phyloP scores from a whole-genome alignment of 2,329 filamentous ascomycete genomes.

The Fragosphaeria purpurea region DNA sequence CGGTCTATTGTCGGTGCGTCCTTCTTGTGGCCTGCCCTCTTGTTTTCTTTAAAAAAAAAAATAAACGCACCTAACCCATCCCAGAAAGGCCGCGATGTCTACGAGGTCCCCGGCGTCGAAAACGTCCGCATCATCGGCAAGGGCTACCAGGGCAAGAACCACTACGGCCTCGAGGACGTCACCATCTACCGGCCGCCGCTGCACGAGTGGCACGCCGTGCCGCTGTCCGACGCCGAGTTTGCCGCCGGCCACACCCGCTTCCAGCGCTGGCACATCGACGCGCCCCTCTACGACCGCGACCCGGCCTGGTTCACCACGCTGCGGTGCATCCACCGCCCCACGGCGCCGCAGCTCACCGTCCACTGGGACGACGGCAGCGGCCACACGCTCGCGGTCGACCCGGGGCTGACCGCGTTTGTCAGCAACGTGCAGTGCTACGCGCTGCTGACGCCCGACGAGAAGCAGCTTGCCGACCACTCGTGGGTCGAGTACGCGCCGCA shows the following conservation, averaged over 20 bases:
- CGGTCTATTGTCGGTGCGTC: constrained; percentile 22
- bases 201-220: constrained; percentile 28
- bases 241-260: constrained; percentile 32
- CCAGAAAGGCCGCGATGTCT: constrained; percentile 21
- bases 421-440: constrained; percentile 32
- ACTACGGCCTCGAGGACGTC: constrained; percentile 31
- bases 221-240: constrained; percentile 25
- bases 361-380: constrained; percentile 23
- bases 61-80: too few species aligned
- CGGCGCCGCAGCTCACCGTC: constrained; percentile 19
- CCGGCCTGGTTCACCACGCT: constrained; percentile 21
- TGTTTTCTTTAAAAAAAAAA: neutral
- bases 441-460: constrained; percentile 31
- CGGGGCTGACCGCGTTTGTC: constrained; percentile 33
- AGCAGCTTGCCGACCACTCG: constrained; percentile 28
- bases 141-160: constrained; percentile 32
- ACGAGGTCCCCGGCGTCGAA: constrained; percentile 30
- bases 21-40: neutral
- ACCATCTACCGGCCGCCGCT: constrained; percentile 20
- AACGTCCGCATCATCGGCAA: constrained; percentile 36
- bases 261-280: constrained; percentile 40
- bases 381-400: constrained; percentile 30
- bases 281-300: constrained; percentile 28
- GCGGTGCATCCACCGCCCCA: constrained; percentile 29
- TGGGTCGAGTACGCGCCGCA: constrained; percentile 36